Percentiles rank a stretch among this genome's conserved stretches.
These are phyloP conservation scores for Euphorbia celastroides DNA, from an alignment of 441 rosid species.

Conservation along the genomic window DNA sequence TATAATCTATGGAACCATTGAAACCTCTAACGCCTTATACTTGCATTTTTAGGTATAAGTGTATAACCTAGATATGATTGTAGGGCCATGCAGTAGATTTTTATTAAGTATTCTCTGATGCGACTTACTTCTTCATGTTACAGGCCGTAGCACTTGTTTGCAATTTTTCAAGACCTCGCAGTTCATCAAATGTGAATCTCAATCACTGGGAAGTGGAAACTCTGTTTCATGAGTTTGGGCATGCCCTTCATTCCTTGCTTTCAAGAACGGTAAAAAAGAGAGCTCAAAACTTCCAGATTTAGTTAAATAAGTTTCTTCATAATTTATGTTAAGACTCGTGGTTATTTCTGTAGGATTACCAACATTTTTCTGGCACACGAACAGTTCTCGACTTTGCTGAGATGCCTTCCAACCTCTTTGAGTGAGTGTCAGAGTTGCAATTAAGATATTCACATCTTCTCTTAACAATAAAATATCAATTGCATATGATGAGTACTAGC, in stretches of 20 bases:
- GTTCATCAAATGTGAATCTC: slow-evolving; percentile 61
- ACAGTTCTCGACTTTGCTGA: slow-evolving; percentile 95
- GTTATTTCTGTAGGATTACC: slow-evolving; percentile 64
- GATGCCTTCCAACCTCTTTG: slow-evolving; percentile 90
- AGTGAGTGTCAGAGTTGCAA: slow-evolving; percentile 52
- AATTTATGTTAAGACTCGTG: neutral
- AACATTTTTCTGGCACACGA: slow-evolving; percentile 94
- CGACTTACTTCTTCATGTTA: slow-evolving; percentile 20
- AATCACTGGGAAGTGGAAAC: slow-evolving; percentile 89
- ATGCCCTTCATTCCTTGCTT: slow-evolving; percentile 88
- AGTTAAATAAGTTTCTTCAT: slow-evolving; percentile 3
- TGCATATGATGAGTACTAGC: neutral
- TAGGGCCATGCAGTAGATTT: too few relatives aligned
- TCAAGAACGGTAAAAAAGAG: slow-evolving; percentile 72
- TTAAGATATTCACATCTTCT: neutral
- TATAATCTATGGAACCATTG: neutral
- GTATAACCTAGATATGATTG: too few relatives aligned
- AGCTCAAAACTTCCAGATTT: slow-evolving; percentile 14
- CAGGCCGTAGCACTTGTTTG: slow-evolving; percentile 94
- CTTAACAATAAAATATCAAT: neutral
- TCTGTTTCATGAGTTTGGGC: slow-evolving; percentile 96
- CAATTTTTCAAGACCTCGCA: slow-evolving; percentile 55
- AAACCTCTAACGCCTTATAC: too few relatives aligned
- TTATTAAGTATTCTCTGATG: neutral
- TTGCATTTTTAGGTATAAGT: too few relatives aligned